Evolutionary conservation across 2,329 filamentous ascomycete species (phyloP), one percentile per base, ranked within the genome.

Genomic region (Penicillium sclerotigenum): DNA sequence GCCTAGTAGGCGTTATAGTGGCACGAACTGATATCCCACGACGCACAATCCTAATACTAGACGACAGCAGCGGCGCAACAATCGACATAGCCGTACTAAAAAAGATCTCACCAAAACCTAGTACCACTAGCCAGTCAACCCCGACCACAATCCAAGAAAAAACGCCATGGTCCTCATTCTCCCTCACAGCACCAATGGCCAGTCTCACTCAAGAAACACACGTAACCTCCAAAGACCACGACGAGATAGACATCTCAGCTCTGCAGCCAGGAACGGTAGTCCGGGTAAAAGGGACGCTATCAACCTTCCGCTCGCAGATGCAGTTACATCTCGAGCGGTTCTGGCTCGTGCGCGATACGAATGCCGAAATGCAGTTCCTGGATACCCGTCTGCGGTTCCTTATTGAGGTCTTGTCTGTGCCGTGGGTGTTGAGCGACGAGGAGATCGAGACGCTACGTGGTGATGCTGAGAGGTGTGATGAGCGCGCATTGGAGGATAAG

Each of bases 1-100:
- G 87, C 59, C 72, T 92, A 31, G 81, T 85, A 8, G 90, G 90
- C 29, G 73, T 91, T 9, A 80, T 93, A 22, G 85, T 91, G 53
- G 81, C 83, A 52, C 72, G 82, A 52, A 77, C 81, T 36, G 83
- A 85, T 52, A 75, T 83, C 51, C 77, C 79, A 2, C 78, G 80
- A 26, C 79, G 77, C 52, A 76, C 72, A 33, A 71, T 84, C 41
- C 72, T 87, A 36, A 81, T 78, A 0, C 62, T 87, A 11, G 85
- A 87, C 67, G 85, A 87, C 62, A 80, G 83, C 63, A 85, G 82
- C 67, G 84, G 84, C 34, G 75, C 74, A 0, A 83, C 76, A 5
- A 76, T 87, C 53, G 83, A 86, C 46, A 71, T 86, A 18, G 78
- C 82, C 20, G 76, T 80, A 38, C 69, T 69, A 7, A 75, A 75